Conservation (phyloP, 2,329 filamentous ascomycete genomes). For the Fusarium vanettenii region DNA sequence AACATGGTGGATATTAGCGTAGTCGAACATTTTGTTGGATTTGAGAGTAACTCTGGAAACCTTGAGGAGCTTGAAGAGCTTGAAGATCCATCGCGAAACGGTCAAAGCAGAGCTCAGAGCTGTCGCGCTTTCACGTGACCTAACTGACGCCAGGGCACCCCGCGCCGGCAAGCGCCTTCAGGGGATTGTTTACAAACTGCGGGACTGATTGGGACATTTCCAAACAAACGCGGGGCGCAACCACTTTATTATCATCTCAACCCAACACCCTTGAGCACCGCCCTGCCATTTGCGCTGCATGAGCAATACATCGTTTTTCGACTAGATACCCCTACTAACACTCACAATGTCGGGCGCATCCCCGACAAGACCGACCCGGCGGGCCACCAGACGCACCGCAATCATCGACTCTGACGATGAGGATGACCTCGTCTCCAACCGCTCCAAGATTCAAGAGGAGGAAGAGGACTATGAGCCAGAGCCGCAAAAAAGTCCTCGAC, state of each 20-base stretch:
- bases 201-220: slow-evolving; percentile 52
- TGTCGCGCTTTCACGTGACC: slow-evolving; percentile 41
- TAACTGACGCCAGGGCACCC: background rate
- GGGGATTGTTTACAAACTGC: slow-evolving; percentile 56
- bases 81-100: slow-evolving; percentile 41
- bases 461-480: slow-evolving; percentile 85
- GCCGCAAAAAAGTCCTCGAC: slow-evolving; percentile 66
- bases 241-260: slow-evolving; percentile 33
- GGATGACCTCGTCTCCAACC: slow-evolving; percentile 65
- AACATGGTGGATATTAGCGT: slow-evolving; percentile 74
- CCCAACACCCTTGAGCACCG: slow-evolving; percentile 7
- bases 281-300: background rate
- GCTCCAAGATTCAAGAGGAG: slow-evolving; percentile 67
- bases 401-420: slow-evolving; percentile 87
- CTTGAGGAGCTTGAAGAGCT: slow-evolving; percentile 1
- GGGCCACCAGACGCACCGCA: slow-evolving; percentile 73
- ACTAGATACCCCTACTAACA: background rate
- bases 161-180: background rate
- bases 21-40: slow-evolving; percentile 66
- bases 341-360: slow-evolving; percentile 47
- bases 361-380: slow-evolving; percentile 53
- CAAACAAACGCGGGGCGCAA: slow-evolving; percentile 53
- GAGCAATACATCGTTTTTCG: background rate
- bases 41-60: background rate
- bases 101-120: slow-evolving; percentile 4